Evolutionary conservation across 169 alveolate species (phyloP), one percentile per base, ranked within the genome.

Genomic region (Plasmodium blacklocki): DNA sequence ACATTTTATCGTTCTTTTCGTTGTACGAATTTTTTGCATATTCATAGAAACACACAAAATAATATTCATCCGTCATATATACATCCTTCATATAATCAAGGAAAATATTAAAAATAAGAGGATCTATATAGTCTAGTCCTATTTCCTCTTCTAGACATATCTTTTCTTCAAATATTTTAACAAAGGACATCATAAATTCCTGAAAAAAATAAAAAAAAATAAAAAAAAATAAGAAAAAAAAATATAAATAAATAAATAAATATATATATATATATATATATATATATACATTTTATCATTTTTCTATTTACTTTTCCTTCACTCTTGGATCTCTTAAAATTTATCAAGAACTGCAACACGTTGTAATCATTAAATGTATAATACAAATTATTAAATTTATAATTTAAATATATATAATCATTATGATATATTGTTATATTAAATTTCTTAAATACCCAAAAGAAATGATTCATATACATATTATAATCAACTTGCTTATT

Each of bases 141-240:
- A 14, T 68, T 18, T 83, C 83, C 0, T 58, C 83, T 15, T 68
- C 91, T 15, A 68, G 43, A 0, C 73, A 83, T 39, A 68, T 83
- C 26, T 68, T n/a, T 49, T 72, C 26, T 43, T 83, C 91, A 54
- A 83, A 83, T 2, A 58, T 50, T 58, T 83, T 68, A 60, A 83
- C 83, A 72, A 83, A 83, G 1, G 80, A 47, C 80, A 68, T 68
- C 85, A 83, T 68, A 63, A 83, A 83, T 26, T 83, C 91, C 91
- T 83, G 4, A 26, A 52, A 60, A 26, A 49, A 49, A 72, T 62
- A 66, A 70, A 70, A 54, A 29, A 56, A 62, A 63, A 47, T 2
- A 18, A 64, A n/a, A 64, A 2, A 14, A 50, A 6, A 19, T 45
- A 26, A 62, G 1, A 52, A 14, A 52, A 52, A 14, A 52, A 11